These are phyloP conservation scores for Calycina herbarum DNA, from an alignment of 2,329 filamentous ascomycete species.

Conservation along the genomic window DNA sequence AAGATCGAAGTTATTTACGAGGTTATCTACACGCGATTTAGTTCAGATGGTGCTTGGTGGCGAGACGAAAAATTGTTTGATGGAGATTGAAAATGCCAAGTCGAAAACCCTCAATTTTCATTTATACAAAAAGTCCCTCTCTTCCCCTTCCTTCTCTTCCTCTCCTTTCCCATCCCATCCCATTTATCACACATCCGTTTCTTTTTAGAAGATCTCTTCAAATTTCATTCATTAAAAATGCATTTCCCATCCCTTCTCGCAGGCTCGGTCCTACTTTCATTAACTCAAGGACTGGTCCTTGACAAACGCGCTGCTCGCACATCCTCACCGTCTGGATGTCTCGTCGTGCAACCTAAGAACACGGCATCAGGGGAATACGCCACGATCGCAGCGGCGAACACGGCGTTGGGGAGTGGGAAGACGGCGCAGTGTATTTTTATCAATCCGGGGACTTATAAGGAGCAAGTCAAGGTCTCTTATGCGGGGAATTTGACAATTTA, in stretches of 20 bases:
- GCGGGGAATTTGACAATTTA: slow-evolving; percentile 45
- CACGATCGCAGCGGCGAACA: slow-evolving; percentile 15
- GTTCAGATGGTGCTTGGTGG: no score
- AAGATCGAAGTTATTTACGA: no score
- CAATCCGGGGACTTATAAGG: slow-evolving; percentile 43
- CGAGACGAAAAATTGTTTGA: no score
- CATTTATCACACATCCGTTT: no score
- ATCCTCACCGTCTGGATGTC: neutral
- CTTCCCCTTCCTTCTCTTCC: no score
- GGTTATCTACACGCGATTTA: no score
- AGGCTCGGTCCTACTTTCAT: neutral
- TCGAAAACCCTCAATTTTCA: no score
- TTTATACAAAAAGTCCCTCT: no score
- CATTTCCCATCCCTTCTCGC: neutral
- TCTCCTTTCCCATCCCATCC: no score
- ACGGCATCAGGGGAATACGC: slow-evolving; percentile 17
- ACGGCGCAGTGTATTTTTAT: slow-evolving; percentile 39
- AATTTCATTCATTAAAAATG: neutral
- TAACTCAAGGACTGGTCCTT: neutral
- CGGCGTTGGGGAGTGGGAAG: slow-evolving; percentile 18
- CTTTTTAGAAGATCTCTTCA: neutral
- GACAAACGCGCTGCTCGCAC: neutral
- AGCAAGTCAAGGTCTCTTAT: slow-evolving; percentile 44
- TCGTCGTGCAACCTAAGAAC: neutral
- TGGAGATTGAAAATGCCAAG: no score